Evolutionary conservation across 2,329 filamentous ascomycete genomes (phyloP).

Genomic region (Colletotrichum zoysiae): DNA sequence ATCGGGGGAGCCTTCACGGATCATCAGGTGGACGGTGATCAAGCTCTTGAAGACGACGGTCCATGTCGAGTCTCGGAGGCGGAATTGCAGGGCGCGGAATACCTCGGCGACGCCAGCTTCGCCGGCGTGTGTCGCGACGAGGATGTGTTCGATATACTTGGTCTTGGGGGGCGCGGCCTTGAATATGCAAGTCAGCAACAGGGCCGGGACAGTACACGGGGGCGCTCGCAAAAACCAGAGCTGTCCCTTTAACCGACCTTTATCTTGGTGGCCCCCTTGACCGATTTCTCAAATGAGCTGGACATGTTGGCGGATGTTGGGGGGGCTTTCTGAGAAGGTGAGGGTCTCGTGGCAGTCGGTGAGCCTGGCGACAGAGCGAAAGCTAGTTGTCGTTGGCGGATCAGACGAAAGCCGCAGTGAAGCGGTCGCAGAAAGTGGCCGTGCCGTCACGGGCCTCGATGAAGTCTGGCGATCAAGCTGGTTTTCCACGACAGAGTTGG

Average conservation of each 20-base stretch:
- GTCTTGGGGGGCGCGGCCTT: slow-evolving; percentile 86
- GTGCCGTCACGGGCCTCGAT: slow-evolving; percentile 39
- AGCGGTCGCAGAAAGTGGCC: slow-evolving; percentile 18
- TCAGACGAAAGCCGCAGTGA: slow-evolving; percentile 37
- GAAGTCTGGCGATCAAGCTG: not conserved
- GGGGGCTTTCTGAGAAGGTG: slow-evolving; percentile 5
- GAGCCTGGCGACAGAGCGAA: slow-evolving; percentile 41
- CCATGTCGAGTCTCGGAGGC: slow-evolving; percentile 96
- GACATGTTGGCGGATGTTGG: slow-evolving; percentile 67
- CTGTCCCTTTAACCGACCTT: slow-evolving; percentile 70
- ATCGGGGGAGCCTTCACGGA: slow-evolving; percentile 91
- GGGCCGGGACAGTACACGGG: slow-evolving; percentile 14
- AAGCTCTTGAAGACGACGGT: slow-evolving; percentile 99
- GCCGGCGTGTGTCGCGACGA: slow-evolving; percentile 93
- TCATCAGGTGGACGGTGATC: slow-evolving; percentile 97
- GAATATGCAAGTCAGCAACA: slow-evolving; percentile 40
- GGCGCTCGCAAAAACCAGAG: slow-evolving; percentile 1
- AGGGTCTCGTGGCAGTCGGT: slow-evolving; percentile 35
- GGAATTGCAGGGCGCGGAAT: slow-evolving; percentile 89
- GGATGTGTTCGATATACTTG: slow-evolving; percentile 98
- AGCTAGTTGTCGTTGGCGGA: slow-evolving; percentile 28
- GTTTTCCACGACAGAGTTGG: not conserved
- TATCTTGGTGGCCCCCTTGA: slow-evolving; percentile 98
- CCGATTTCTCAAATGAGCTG: slow-evolving; percentile 97
- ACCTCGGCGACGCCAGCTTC: slow-evolving; percentile 96